Base-by-base conservation (phyloP, 805 yeast genomes). In the Naumovozyma dairenensis region DNA sequence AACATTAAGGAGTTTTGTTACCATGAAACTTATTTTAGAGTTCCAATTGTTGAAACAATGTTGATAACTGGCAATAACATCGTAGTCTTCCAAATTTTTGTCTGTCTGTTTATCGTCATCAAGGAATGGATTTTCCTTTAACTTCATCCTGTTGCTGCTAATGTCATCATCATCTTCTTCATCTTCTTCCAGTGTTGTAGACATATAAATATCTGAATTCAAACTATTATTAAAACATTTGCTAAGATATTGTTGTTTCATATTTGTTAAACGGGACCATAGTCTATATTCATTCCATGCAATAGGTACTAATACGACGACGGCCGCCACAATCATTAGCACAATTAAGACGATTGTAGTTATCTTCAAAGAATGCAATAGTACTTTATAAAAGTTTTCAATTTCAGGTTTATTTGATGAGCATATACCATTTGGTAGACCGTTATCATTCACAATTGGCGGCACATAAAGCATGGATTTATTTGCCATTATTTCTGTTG, bases 221-320 rank as follows among this genome's bases (percentile, higher is more conserved):
- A n/a, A n/a, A n/a, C 21, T 17, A 6, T 30, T 30, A 14, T 15
- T 25, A 32, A 19, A 22, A n/a, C 12, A 21, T 14, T 8, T 29
- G 21, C 19, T 36, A 46, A 27, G 6, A 44, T 35, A 38, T 43
- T 51, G 42, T 45, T 25, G 34, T 35, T 61, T 59, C 33, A 73
- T 52, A 3, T 41, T 46, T n/a, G 53, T 39, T 25, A 71, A 44
- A 32, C 65, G 61, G 26, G 43, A 53, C 83, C 84, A 78, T 9
- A 58, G 55, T 24, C 58, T 53, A 24, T 55, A 55, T 36, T 75
- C 80, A 17, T 56, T 42, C 45, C 62, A 71, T 2, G 63, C 59
- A 5, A 68, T 59, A 1, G 72, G 71, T 0, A 67, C 27, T 21
- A 73, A 51, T 0, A 63, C 59, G 0, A 59, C 32, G 0, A 74